Evolutionary conservation across 805 yeast species (phyloP).

Genomic region (Sporopachydermia quercuum): DNA sequence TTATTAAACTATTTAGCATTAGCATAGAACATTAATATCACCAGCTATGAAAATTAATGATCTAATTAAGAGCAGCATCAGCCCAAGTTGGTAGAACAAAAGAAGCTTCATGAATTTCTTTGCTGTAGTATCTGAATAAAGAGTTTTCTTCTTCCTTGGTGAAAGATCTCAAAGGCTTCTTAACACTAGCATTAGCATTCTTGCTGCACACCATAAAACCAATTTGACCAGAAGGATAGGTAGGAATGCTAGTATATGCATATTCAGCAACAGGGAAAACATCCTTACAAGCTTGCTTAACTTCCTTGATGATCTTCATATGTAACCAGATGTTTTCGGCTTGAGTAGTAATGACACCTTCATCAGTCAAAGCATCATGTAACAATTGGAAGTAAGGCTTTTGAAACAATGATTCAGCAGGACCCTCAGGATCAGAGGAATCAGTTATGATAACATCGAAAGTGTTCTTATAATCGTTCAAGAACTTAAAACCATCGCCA

Average conservation of each 20-base stretch:
- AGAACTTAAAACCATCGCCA: conserved; percentile 73
- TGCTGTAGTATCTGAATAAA: conserved; percentile 49
- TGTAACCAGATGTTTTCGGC: conserved; percentile 91
- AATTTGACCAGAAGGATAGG: conserved; percentile 79
- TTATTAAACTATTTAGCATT: no score
- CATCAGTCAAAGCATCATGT: conserved; percentile 40
- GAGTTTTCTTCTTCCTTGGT: conserved; percentile 30
- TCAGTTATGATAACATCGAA: conserved; percentile 84
- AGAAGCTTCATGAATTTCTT: conserved; percentile 51
- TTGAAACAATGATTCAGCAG: conserved; percentile 83
- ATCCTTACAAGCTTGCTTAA: conserved; percentile 66
- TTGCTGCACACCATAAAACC: conserved; percentile 65
- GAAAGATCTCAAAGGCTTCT: conserved; percentile 34
- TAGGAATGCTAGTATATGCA: conserved; percentile 72
- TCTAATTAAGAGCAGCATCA: conserved; percentile 11
- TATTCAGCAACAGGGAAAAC: conserved; percentile 84
- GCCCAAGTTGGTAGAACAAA: conserved; percentile 80
- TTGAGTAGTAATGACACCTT: conserved; percentile 70
- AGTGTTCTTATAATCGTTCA: conserved; percentile 32
- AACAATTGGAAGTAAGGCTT: conserved; percentile 59
- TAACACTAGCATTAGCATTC: conserved; percentile 29
- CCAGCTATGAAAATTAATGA: no score
- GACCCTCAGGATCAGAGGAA: conserved; percentile 91
- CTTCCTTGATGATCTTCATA: conserved; percentile 64
- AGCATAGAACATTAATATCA: no score